These are phyloP conservation scores for Candida verbasci DNA, from an alignment of 805 yeast species.

Conservation along the genomic window DNA sequence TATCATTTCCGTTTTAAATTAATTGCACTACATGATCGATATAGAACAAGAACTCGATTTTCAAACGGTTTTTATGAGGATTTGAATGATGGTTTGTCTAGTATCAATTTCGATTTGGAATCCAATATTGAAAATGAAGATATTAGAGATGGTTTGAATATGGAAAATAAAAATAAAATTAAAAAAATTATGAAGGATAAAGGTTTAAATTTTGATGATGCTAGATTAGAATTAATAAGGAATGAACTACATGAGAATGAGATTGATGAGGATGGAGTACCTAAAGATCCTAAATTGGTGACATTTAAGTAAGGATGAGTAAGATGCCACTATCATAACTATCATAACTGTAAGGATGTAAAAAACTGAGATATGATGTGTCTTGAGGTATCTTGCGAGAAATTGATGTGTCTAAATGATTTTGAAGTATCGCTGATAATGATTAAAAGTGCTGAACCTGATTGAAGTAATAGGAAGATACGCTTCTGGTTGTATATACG, in stretches of 20 bases:
- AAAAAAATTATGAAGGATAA: conserved; percentile 49
- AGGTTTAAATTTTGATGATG: conserved; percentile 60
- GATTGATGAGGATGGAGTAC: conserved; percentile 63
- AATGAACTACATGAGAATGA: conserved; percentile 44
- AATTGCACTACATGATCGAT: conserved; percentile 23
- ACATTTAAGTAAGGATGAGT: conserved; percentile 36
- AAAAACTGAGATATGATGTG: too few relatives aligned
- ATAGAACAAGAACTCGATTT: conserved; percentile 20
- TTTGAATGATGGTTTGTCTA: conserved; percentile 39
- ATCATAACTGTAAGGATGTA: too few relatives aligned
- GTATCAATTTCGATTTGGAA: conserved; percentile 52
- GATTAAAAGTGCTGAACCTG: too few relatives aligned
- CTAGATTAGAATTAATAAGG: conserved; percentile 52
- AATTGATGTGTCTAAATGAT: too few relatives aligned
- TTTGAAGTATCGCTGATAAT: too few relatives aligned
- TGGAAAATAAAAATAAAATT: conserved; percentile 47
- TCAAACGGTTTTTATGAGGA: conserved; percentile 33
- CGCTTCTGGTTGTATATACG: too few relatives aligned
- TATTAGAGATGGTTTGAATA: conserved; percentile 58
- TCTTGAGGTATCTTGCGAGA: too few relatives aligned
- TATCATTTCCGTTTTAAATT: conserved; percentile 31
- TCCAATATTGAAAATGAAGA: conserved; percentile 44
- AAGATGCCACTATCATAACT: too few relatives aligned
- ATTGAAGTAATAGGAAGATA: too few relatives aligned
- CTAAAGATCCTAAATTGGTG: conserved; percentile 62